These are phyloP conservation scores for Phylloporus sp. DNA, from an alignment of 768 basidiomycete species.

Conservation along the genomic window DNA sequence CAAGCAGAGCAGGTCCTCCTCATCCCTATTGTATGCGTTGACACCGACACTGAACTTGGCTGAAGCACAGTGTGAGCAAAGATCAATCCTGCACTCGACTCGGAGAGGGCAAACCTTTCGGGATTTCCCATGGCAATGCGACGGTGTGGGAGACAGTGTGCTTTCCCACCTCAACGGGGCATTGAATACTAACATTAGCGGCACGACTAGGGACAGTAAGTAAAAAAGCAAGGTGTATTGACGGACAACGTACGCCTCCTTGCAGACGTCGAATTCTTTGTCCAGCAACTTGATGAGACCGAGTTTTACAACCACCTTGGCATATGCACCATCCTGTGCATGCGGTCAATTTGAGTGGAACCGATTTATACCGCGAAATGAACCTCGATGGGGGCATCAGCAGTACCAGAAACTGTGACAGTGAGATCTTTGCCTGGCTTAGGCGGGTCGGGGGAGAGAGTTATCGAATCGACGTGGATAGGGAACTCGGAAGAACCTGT, in stretches of 20 bases:
- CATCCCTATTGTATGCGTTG: conserved; percentile 63
- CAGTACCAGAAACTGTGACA: conserved; percentile 69
- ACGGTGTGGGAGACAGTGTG: conserved; percentile 83
- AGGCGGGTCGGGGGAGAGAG: conserved; percentile 83
- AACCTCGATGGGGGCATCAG: conserved; percentile 63
- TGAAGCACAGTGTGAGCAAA: conserved; percentile 29
- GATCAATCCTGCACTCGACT: not conserved
- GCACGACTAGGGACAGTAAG: conserved; percentile 48
- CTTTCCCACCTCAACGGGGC: conserved; percentile 72
- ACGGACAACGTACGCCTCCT: conserved; percentile 76
- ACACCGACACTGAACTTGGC: conserved; percentile 82
- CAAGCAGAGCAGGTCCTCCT: conserved; percentile 77
- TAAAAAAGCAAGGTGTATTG: not conserved
- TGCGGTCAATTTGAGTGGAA: conserved; percentile 8
- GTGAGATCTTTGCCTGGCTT: conserved; percentile 83
- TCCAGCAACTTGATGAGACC: conserved; percentile 85
- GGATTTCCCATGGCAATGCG: conserved; percentile 87
- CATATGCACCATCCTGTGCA: conserved; percentile 82
- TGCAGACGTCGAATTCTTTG: conserved; percentile 84
- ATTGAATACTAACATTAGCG: conserved; percentile 73
- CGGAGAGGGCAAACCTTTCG: conserved; percentile 59
- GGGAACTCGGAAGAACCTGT: conserved; percentile 44
- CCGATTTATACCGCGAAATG: conserved; percentile 7
- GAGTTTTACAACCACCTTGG: conserved; percentile 88
- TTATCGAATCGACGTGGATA: conserved; percentile 67